Base-by-base conservation (phyloP, 1,284 basidiomycete species). In the Wallemia mellicola region DNA sequence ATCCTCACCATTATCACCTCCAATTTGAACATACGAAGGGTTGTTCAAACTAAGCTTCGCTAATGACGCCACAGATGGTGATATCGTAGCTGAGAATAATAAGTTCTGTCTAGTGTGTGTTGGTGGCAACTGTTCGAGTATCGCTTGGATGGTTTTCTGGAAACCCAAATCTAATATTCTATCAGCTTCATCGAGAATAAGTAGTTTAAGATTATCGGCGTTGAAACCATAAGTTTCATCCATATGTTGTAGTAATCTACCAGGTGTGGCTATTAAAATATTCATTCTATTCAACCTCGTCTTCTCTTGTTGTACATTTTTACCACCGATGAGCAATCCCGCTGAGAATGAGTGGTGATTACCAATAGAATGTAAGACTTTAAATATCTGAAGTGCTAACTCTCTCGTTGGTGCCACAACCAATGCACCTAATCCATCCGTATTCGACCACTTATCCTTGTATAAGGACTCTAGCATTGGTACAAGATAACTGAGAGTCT, bases 131-230 rank as follows among this genome's bases (percentile, higher is more conserved):
- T 96, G 89, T 1, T 80, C 79, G 22, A 98, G 76, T 60, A 96
- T 82, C 0, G 92, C 92, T 30, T 88, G 81, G 1, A 96, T 74
- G 0, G 89, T 88, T 28, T 81, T 80, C 9, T 83, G 75, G 71
- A 96, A 96, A 17, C 91, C 92, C 83, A 96, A 86, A 69, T 96
- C 92, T 26, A 96, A 78, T 59, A 95, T 87, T 28, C 92, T 80
- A 68, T 98, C 91, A 1, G 91, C 91, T 74, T 98, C 91, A 67
- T 98, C 91, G 22, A 98, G 79, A 1, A 96, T 88, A n/a, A 98
- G 78, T 24, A 94, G 69, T 68, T 96, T 89, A 26, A 98, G 71
- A 65, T 88, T 86, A 63, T 85, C 82, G 32, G 81, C 80, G 62
- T 92, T 88, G 65, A 98, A 95, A 1, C 89, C 89, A 58, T 89